Evolutionary conservation across 2,329 filamentous ascomycete species (phyloP).

Genomic region (Boeremia lycopersici): DNA sequence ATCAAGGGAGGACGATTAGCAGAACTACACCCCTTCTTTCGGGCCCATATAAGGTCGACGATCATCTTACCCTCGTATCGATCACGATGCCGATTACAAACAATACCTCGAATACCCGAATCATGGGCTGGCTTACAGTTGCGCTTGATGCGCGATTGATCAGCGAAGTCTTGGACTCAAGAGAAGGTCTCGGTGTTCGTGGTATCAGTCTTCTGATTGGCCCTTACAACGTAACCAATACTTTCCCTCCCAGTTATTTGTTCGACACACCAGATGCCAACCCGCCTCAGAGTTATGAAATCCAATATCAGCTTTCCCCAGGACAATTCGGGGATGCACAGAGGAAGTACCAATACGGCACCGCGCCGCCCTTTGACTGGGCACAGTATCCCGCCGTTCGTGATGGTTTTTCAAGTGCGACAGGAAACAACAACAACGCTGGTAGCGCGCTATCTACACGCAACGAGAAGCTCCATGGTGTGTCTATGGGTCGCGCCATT

Average conservation of each 20-base stretch:
- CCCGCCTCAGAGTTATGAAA: constrained; percentile 28
- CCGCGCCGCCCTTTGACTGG: constrained; percentile 59
- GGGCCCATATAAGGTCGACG: constrained; percentile 75
- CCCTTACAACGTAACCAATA: constrained; percentile 68
- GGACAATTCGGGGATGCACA: constrained; percentile 25
- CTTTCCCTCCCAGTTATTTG: constrained; percentile 46
- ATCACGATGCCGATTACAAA: constrained; percentile 80
- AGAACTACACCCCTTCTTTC: constrained; percentile 68
- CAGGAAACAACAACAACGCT: constrained; percentile 64
- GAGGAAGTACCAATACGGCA: constrained; percentile 38
- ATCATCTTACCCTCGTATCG: constrained; percentile 76
- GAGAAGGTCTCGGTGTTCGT: constrained; percentile 72
- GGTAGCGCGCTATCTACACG: constrained; percentile 69
- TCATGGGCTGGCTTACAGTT: constrained; percentile 83
- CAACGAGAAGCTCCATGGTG: constrained; percentile 72
- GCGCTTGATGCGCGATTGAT: constrained; percentile 72
- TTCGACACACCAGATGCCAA: constrained; percentile 28
- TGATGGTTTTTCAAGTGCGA: constrained; percentile 61
- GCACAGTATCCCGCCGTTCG: constrained; percentile 67
- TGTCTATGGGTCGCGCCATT: constrained; percentile 80
- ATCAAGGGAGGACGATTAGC: constrained; percentile 53
- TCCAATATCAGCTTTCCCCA: constrained; percentile 43
- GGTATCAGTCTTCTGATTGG: constrained; percentile 76
- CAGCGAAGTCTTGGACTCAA: constrained; percentile 65
- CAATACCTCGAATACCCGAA: constrained; percentile 63